A percentile compares a stretch with the other conserved stretches of the same genome.
Evolutionary conservation across 2,329 filamentous ascomycete species (phyloP).

Genomic region (Ilyonectria sp.): DNA sequence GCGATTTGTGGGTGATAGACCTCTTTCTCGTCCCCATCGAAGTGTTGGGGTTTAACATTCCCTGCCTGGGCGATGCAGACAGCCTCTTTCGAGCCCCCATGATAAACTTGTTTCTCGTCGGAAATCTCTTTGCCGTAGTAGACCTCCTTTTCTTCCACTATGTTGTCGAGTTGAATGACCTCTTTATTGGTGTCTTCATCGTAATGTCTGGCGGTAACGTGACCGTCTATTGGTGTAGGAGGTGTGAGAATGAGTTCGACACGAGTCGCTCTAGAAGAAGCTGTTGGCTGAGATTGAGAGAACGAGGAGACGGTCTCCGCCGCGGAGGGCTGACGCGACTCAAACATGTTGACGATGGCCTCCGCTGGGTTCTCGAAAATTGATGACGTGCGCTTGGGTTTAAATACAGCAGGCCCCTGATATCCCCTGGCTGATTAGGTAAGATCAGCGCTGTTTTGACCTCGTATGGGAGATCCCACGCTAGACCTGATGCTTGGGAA

Average conservation of each 20-base stretch:
- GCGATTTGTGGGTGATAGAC: not conserved
- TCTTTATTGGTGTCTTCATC: slow-evolving; percentile 34
- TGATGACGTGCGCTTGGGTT: too few species aligned
- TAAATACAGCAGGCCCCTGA: too few species aligned
- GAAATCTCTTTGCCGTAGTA: not conserved
- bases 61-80: not conserved
- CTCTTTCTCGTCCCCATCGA: slow-evolving; percentile 24
- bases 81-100: slow-evolving; percentile 35
- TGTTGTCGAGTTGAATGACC: slow-evolving; percentile 19
- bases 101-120: slow-evolving; percentile 15
- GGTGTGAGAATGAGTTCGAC: slow-evolving; percentile 40
- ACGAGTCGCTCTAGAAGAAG: not conserved
- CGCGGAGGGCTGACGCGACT: not conserved
- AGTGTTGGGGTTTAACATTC: not conserved
- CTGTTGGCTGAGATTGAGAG: not conserved
- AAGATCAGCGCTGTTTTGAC: too few species aligned
- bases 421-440: too few species aligned
- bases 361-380: slow-evolving; percentile 34
- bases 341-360: slow-evolving; percentile 21
- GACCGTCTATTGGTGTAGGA: slow-evolving; percentile 32
- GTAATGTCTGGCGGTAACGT: not conserved
- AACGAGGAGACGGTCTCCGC: not conserved
- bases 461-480: too few species aligned
- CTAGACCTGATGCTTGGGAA: too few species aligned
- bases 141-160: slow-evolving; percentile 37